Evolutionary conservation across 176 grass and related monocot species (phyloP).

Genomic region (Oryza meyeriana): DNA sequence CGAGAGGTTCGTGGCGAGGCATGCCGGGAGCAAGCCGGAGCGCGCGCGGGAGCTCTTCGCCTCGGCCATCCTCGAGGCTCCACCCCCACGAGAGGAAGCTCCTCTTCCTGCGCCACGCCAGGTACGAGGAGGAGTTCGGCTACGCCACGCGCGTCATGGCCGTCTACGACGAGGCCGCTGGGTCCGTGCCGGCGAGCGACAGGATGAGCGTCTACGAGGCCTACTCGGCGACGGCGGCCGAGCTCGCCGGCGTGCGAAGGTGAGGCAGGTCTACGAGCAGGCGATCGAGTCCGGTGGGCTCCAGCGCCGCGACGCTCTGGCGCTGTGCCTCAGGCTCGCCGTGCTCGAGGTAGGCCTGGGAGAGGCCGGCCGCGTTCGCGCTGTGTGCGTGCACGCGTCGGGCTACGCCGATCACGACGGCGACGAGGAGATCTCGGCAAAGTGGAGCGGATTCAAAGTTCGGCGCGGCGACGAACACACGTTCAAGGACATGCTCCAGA

Average conservation of each 20-base stretch:
- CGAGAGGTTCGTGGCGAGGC: slow-evolving; percentile 66
- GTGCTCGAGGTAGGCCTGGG: slow-evolving; percentile 80
- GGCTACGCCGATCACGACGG: slow-evolving; percentile 75
- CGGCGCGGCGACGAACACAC: slow-evolving; percentile 85
- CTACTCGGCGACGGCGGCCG: not conserved
- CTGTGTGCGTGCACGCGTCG: slow-evolving; percentile 70
- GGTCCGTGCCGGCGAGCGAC: not conserved
- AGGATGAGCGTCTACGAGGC: not conserved
- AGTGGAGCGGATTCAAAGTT: slow-evolving; percentile 95
- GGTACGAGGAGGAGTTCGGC: not conserved
- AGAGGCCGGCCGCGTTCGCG: slow-evolving; percentile 80
- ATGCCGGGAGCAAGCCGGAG: slow-evolving; percentile 62
- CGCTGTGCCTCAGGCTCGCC: slow-evolving; percentile 65
- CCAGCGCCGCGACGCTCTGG: slow-evolving; percentile 58
- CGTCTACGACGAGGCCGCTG: not conserved
- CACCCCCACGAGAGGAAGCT: not conserved
- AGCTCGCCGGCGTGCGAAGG: not conserved
- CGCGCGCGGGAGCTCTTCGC: slow-evolving; percentile 71
- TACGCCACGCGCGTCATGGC: not conserved
- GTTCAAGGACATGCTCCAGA: slow-evolving; percentile 91
- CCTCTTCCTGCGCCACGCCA: not conserved
- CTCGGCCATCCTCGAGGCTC: slow-evolving; percentile 54
- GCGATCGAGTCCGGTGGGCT: slow-evolving; percentile 59
- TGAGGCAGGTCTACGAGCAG: slow-evolving; percentile 33
- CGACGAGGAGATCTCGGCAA: slow-evolving; percentile 78